phyloP scores from a whole-genome alignment of 768 basidiomycete genomes.

The Amanita jacksonii region DNA sequence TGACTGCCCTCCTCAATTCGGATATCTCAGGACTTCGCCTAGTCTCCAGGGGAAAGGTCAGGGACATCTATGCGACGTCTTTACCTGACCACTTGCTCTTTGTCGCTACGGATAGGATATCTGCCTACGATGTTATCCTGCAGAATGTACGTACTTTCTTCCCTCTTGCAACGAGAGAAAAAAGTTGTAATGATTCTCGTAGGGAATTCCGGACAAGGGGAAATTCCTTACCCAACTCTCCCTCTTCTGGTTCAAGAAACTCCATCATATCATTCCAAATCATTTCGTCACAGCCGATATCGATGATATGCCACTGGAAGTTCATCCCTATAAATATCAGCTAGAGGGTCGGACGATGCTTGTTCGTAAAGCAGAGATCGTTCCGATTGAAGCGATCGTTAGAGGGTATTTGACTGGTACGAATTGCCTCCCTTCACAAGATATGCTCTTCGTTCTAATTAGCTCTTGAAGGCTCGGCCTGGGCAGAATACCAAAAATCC shows the following conservation, averaged over 20 bases:
- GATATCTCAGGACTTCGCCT: conserved; percentile 55
- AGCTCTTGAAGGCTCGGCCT: conserved; percentile 69
- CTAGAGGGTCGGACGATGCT: conserved; percentile 86
- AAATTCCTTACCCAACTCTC: conserved; percentile 84
- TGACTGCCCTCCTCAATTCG: conserved; percentile 39
- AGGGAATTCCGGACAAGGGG: conserved; percentile 96
- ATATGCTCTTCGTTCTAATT: no score
- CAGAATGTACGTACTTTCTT: conserved; percentile 59
- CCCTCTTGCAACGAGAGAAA: background rate
- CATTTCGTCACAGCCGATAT: conserved; percentile 78
- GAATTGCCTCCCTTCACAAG: background rate
- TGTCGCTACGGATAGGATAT: conserved; percentile 92
- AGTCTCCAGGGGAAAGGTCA: conserved; percentile 88
- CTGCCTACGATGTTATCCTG: conserved; percentile 93
- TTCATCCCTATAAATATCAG: conserved; percentile 64
- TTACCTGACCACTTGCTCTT: conserved; percentile 73
- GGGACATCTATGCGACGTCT: conserved; percentile 83
- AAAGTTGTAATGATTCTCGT: conserved; percentile 6
- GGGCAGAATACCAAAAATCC: conserved; percentile 84
- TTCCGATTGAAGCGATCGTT: conserved; percentile 93
- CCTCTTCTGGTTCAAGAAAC: conserved; percentile 89
- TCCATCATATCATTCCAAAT: conserved; percentile 73
- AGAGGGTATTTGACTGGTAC: conserved; percentile 93
- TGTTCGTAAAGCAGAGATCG: conserved; percentile 78
- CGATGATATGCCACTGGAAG: conserved; percentile 74